Base-by-base conservation (phyloP, 768 basidiomycete genomes). In the Baorangia bicolor region DNA sequence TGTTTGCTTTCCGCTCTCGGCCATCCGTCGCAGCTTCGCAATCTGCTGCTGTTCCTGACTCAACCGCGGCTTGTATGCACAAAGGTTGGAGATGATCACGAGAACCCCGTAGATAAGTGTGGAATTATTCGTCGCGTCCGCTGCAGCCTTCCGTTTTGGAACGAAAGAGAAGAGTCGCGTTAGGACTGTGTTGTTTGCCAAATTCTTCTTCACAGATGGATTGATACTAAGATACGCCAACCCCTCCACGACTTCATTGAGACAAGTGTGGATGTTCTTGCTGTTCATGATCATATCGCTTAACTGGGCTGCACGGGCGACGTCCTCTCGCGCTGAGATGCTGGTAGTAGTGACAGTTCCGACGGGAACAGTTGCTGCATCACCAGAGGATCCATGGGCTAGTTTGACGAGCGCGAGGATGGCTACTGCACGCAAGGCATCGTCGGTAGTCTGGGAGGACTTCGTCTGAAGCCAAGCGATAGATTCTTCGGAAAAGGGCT, bases 11-110 rank as follows among this genome's bases (percentile, higher is more conserved):
- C 69, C 73, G 18, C 75, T 62, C 44, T 77, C 76, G 3, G 94
- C 83, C 87, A 98, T 90, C 46, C 77, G 78, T 60, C 83, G 83
- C 37, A 98, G 76, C 67, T 86, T 91, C 51, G 86, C 84, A 5
- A 96, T 80, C 65, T 97, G 93, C 30, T 79, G 77, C 65, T 96
- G 87, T 69, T 97, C 94, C 49, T 90, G 85, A 9, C 81, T 87
- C 21, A 94, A 74, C 13, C 78, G 82, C 9, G 88, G 87, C 48
- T 81, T 85, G 66, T 88, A 88, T 12, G 79, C 74, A 43, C 85
- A 85, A 35, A 97, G 68, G 66, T 97, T 94, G 58, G 80, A 73
- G 45, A 92, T 79, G 59, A 95, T 86, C 49, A 85, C 77, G 28
- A 90, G 80, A 40, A 93, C 69, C 7, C 95, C 95, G 60, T 90